Evolutionary conservation across 495 filamentous ascomycete species (phyloP).

Genomic region (Oidiodendron maius): DNA sequence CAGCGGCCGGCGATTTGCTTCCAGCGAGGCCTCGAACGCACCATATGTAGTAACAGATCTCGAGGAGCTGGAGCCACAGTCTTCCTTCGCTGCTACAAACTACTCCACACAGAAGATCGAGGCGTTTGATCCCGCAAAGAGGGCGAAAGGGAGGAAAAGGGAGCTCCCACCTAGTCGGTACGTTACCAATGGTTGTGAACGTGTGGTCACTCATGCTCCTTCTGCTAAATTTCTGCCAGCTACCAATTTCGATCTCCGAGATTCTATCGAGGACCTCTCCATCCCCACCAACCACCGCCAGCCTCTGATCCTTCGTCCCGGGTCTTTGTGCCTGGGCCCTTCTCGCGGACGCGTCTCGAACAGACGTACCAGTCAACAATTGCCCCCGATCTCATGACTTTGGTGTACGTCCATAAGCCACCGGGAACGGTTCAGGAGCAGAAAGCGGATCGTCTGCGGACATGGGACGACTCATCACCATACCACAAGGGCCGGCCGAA

Average conservation of each 20-base stretch:
- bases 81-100: constrained; percentile 31
- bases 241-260: constrained; percentile 91
- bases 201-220: not conserved
- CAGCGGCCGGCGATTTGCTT: constrained; percentile 40
- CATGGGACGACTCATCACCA: constrained; percentile 84
- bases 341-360: constrained; percentile 78
- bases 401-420: constrained; percentile 73
- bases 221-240: constrained; percentile 38
- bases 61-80: constrained; percentile 31
- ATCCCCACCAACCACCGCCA: constrained; percentile 81
- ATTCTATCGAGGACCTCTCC: constrained; percentile 87
- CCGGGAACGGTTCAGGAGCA: constrained; percentile 64
- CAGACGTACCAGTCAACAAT: constrained; percentile 86
- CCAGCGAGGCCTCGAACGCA: constrained; percentile 28
- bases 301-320: constrained; percentile 82
- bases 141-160: constrained; percentile 41
- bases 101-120: constrained; percentile 30
- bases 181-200: constrained; percentile 7
- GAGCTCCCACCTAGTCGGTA: constrained; percentile 67
- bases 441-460: constrained; percentile 65
- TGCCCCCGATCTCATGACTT: constrained; percentile 82
- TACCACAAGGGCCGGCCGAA: constrained; percentile 88
- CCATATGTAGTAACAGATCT: constrained; percentile 17
- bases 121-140: constrained; percentile 53
- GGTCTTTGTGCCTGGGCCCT: constrained; percentile 87